phyloP scores from a whole-genome alignment of 345 rosid species.

The Syzygium jambos region DNA sequence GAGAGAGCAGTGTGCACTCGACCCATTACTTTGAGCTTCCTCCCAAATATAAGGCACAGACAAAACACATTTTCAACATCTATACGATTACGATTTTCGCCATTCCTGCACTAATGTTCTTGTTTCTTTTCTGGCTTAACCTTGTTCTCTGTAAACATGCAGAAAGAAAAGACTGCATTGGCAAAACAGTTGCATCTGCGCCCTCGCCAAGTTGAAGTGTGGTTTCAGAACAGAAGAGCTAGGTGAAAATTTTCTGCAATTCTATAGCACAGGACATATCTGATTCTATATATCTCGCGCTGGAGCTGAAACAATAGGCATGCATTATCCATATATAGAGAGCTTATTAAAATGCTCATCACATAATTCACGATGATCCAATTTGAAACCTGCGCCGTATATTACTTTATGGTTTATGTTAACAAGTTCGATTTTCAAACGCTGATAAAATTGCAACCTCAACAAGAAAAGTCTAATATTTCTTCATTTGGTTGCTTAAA shows the following conservation, averaged over 20 bases:
- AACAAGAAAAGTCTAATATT: not conserved
- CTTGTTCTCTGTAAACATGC: not conserved
- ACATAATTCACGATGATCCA: not conserved
- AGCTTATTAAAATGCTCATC: not conserved
- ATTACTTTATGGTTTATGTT: not conserved
- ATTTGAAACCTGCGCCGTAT: not conserved
- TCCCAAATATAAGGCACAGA: not conserved
- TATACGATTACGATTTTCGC: not conserved
- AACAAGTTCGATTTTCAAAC: not conserved
- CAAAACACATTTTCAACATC: not conserved
- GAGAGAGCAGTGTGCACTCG: not conserved
- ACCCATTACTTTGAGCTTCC: not conserved
- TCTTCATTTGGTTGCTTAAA: not conserved
- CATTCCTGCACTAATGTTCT: not conserved
- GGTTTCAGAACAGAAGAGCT: conserved; percentile 98
- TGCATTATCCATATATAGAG: not conserved
- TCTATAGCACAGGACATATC: not conserved
- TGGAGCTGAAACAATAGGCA: not conserved
- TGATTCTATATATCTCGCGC: not conserved
- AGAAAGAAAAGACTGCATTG: conserved; percentile 80
- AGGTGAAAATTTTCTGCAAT: conserved; percentile 31
- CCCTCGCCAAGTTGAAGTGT: conserved; percentile 93
- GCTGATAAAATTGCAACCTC: not conserved
- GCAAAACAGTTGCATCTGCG: conserved; percentile 87
- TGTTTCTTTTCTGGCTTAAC: not conserved